Evolutionary conservation across 495 filamentous ascomycete genomes (phyloP).

Genomic region (Beverwykella pulmonaria): DNA sequence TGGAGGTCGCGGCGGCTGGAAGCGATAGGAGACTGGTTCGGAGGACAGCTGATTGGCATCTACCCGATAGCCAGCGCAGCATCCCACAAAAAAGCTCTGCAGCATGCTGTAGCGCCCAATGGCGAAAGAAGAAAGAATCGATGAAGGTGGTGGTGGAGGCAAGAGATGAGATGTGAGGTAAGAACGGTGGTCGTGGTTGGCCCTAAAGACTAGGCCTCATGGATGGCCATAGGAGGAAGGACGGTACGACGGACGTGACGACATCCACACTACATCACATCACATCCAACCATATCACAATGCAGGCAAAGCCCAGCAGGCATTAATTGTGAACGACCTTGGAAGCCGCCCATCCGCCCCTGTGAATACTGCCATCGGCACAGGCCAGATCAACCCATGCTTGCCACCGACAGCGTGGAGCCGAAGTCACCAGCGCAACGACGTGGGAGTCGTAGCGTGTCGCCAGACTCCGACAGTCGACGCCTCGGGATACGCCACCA

Average conservation of each 20-base stretch:
- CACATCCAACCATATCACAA: neutral
- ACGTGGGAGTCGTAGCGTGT: slow-evolving; percentile 28
- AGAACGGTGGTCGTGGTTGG: slow-evolving; percentile 1
- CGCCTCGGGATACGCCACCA: slow-evolving; percentile 15
- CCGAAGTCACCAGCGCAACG: slow-evolving; percentile 32
- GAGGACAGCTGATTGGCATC: slow-evolving; percentile 17
- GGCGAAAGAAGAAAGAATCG: neutral
- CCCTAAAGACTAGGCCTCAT: slow-evolving; percentile 11
- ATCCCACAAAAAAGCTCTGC: neutral
- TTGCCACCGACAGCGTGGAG: slow-evolving; percentile 30
- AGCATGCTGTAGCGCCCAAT: neutral
- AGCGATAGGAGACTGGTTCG: neutral
- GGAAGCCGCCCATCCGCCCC: neutral
- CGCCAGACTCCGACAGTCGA: slow-evolving; percentile 13
- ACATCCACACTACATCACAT: too few species aligned
- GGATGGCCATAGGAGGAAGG: slow-evolving; percentile 6
- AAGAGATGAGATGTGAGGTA: slow-evolving; percentile 13
- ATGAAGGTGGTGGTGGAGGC: neutral
- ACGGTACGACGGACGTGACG: slow-evolving; percentile 15
- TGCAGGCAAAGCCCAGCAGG: neutral
- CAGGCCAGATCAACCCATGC: neutral
- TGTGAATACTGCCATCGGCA: neutral
- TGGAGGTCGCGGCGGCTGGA: neutral
- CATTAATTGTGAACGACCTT: slow-evolving; percentile 25
- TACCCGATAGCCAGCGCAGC: slow-evolving; percentile 3